phyloP scores from a whole-genome alignment of 148 eudicot species.

The Heliamphora exappendiculata region DNA sequence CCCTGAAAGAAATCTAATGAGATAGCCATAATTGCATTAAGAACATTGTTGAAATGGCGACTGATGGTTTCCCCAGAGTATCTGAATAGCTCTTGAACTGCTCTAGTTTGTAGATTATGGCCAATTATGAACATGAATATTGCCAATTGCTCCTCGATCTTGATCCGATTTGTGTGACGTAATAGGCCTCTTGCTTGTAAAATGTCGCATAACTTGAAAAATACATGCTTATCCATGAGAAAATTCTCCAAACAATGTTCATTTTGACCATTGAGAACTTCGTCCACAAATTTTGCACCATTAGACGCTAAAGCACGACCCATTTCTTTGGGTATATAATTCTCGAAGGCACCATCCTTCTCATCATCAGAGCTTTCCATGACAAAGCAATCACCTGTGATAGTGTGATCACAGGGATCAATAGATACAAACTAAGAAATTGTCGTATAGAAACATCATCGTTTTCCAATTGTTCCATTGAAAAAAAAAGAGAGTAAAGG shows the following conservation, averaged over 20 bases:
- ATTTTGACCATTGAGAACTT: conserved; percentile 30
- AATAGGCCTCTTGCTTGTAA: conserved; percentile 28
- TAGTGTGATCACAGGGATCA: not conserved
- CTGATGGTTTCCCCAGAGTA: conserved; percentile 46
- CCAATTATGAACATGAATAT: conserved; percentile 39
- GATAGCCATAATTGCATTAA: conserved; percentile 33
- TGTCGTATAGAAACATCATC: not conserved
- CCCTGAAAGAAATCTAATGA: conserved; percentile 32
- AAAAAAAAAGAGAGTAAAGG: no score
- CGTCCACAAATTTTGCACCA: conserved; percentile 29
- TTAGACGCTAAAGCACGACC: conserved; percentile 10
- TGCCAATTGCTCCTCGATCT: conserved; percentile 39
- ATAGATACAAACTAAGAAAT: no score
- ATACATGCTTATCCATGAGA: conserved; percentile 36
- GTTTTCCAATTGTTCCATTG: not conserved
- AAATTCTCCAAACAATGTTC: conserved; percentile 35
- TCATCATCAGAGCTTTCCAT: conserved; percentile 37
- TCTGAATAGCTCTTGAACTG: conserved; percentile 31
- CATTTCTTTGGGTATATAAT: conserved; percentile 9
- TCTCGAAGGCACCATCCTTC: conserved; percentile 13
- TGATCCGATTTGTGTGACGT: conserved; percentile 29
- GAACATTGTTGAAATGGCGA: conserved; percentile 41
- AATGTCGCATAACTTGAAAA: conserved; percentile 30
- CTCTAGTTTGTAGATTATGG: conserved; percentile 35
- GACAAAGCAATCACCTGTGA: conserved; percentile 11